Percentiles rank a stretch among this genome's conserved stretches.
Conservation (phyloP, 192 early-diverging fungal genomes). For the Funneliformis mosseae region DNA sequence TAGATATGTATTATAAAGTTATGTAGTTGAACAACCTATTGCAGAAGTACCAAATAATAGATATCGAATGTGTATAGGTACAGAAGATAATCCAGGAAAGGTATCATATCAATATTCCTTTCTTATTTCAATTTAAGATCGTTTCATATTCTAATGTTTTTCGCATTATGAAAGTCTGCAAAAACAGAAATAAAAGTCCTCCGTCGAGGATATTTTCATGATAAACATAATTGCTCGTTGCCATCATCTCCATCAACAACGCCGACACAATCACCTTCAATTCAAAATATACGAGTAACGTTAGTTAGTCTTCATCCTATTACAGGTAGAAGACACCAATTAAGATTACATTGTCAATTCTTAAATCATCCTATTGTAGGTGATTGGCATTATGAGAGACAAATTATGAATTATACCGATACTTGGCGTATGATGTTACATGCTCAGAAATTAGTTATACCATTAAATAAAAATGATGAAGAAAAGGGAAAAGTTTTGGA, state of each 20-base stretch:
- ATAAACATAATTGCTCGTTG: background rate
- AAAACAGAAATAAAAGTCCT: conserved; percentile 38
- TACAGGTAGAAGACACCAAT: conserved; percentile 44
- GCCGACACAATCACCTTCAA: background rate
- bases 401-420: conserved; percentile 39
- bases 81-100: conserved; percentile 35
- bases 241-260: conserved; percentile 6
- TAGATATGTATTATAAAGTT: conserved; percentile 25
- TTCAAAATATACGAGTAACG: conserved; percentile 20
- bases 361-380: conserved; percentile 46
- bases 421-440: conserved; percentile 51
- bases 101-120: background rate
- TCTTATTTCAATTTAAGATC: background rate
- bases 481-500: background rate
- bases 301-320: conserved; percentile 37
- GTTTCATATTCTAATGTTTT: background rate
- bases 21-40: conserved; percentile 41
- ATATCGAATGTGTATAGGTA: conserved; percentile 42
- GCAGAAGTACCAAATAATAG: conserved; percentile 39
- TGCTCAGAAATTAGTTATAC: conserved; percentile 40
- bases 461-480: conserved; percentile 22
- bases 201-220: conserved; percentile 36
- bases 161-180: conserved; percentile 20
- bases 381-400: conserved; percentile 46
- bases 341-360: conserved; percentile 42